Base-by-base conservation (phyloP, 768 basidiomycete species). In the Boletus vermiculosoides region DNA sequence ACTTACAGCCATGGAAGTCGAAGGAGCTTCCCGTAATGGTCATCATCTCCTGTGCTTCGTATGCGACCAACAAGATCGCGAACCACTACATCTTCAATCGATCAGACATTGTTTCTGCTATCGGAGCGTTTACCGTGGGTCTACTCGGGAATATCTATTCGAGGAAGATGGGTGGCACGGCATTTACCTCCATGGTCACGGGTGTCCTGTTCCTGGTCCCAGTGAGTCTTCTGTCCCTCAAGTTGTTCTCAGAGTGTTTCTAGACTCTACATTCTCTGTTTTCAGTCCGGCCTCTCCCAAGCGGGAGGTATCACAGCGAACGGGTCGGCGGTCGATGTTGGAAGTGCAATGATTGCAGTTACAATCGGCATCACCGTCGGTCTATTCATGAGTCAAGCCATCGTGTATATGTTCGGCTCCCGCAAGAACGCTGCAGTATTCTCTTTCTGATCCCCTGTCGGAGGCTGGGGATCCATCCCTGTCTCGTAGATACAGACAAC, bases 341-440 rank as follows among this genome's bases (percentile, higher is more conserved):
- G 92, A 59, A 84, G 86, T 34, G 87, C 92, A 9, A 92, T 92
- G 88, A 90, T 91, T 58, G 83, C 87, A n/a, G 92, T 94, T 47
- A 88, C 90, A 0, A 91, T 94, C 55, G 92, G 92, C 30, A 93
- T 94, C 63, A 94, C 91, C 0, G 90, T 93, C 49, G 91, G 92
- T 18, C 71, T 94, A 44, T 94, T 93, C 75, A 90, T 89, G 81
- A 92, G 90, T 62, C 90, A 91, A 67, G 86, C 90, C 12, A 71
- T 94, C 42, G 89, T 94, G 16, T 94, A 94, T 66, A 88, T 87
- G 63, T 94, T 94, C 64, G 92, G 92, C 9, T 79, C 82, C 9
- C 80, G 88, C 57, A 94, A 94, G 77, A 88, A 85, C 55, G 88
- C 90, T 16, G 91, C 90, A 7, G 82, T 92, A 40, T 94, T 94